Percentiles rank a stretch among this genome's conserved stretches.
Conservation (phyloP, 768 basidiomycete species). For the Tephrocybe sp. region DNA sequence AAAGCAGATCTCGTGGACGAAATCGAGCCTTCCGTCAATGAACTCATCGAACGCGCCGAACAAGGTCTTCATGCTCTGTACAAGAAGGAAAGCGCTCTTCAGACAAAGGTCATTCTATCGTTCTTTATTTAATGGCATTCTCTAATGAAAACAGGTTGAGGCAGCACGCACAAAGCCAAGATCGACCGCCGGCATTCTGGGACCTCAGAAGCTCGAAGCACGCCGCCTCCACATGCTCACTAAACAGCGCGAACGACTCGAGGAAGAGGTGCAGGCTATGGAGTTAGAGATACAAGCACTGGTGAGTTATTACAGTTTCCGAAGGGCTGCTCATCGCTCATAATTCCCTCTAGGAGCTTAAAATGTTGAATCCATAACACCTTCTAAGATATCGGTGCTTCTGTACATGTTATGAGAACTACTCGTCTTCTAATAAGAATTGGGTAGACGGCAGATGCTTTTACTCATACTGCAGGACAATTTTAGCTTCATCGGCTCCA, state of each 20-base stretch:
- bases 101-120: conserved; percentile 56
- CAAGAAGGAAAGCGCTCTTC: conserved; percentile 61
- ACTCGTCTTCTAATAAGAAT: no score
- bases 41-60: conserved; percentile 71
- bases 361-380: conserved; percentile 19
- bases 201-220: conserved; percentile 64
- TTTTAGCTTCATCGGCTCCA: no score
- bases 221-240: conserved; percentile 62
- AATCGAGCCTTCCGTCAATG: conserved; percentile 77
- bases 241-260: conserved; percentile 67
- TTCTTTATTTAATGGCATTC: background rate
- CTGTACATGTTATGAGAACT: no score
- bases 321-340: background rate
- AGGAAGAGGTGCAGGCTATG: conserved; percentile 57
- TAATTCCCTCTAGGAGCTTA: conserved; percentile 15
- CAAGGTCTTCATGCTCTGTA: conserved; percentile 60
- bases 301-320: conserved; percentile 33
- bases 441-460: no score
- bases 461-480: no score
- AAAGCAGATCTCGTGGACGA: conserved; percentile 76
- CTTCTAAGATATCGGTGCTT: no score
- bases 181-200: conserved; percentile 47
- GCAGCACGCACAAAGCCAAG: conserved; percentile 47
- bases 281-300: conserved; percentile 62
- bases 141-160: conserved; percentile 47